A percentile compares a stretch with the other conserved stretches of the same genome.
Conservation (phyloP, 495 filamentous ascomycete species). For the Talaromyces wortmannii region DNA sequence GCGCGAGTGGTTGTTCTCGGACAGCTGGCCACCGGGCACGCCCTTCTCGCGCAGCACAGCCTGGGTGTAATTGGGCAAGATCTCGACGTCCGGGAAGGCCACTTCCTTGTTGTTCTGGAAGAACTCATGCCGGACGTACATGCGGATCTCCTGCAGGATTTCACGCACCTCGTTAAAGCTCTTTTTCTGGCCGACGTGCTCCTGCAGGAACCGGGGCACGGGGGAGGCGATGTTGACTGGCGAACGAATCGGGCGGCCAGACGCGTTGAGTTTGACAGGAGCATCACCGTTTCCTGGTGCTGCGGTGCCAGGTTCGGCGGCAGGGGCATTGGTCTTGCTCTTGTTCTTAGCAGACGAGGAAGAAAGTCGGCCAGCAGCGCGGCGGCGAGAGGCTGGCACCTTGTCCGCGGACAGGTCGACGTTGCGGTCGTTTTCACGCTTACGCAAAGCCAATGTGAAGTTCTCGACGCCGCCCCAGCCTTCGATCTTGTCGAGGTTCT, state of each 20-base stretch:
- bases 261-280: not conserved
- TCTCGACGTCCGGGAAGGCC: constrained; percentile 59
- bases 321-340: not conserved
- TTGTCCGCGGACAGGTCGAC: not conserved
- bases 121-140: constrained; percentile 11
- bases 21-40: not conserved
- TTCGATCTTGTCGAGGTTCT: constrained; percentile 51
- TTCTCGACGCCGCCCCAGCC: constrained; percentile 46
- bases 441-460: constrained; percentile 22
- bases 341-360: no score
- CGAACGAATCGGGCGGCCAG: not conserved
- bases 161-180: constrained; percentile 23
- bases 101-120: constrained; percentile 5
- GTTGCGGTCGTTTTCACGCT: constrained; percentile 11
- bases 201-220: constrained; percentile 26
- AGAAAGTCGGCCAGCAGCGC: not conserved
- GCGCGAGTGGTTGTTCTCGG: not conserved
- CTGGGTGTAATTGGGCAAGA: constrained; percentile 48
- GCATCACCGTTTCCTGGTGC: not conserved
- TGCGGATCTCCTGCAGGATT: constrained; percentile 15
- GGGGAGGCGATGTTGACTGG: constrained; percentile 17
- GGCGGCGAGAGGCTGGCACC: not conserved
- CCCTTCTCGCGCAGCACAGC: constrained; percentile 6
- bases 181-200: constrained; percentile 15
- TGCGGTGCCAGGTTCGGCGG: not conserved